These are phyloP conservation scores for Picea abies DNA, from an alignment of 83 land plant species.

Conservation along the genomic window DNA sequence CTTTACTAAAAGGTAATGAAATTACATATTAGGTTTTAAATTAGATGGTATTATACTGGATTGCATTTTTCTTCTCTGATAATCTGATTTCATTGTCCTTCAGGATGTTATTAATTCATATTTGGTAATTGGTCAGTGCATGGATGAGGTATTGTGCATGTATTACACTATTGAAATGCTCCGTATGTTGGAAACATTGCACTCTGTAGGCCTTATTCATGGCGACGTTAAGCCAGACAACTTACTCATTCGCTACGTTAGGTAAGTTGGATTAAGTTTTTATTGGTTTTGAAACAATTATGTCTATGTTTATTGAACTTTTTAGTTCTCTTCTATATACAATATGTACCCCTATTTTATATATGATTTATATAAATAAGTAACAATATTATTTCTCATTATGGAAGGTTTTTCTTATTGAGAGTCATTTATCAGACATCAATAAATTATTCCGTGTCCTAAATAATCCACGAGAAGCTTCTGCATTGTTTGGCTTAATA, in stretches of 20 bases:
- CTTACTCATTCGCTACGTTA: constrained; percentile 82
- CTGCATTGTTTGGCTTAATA: background rate
- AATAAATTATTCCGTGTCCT: background rate
- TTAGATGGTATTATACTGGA: background rate
- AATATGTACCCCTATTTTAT: background rate
- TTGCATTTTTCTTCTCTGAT: background rate
- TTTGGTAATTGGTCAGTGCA: constrained; percentile 52
- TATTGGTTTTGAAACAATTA: background rate
- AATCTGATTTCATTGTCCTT: background rate
- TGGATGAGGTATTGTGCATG: constrained; percentile 94
- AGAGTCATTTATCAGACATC: background rate
- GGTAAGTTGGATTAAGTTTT: constrained; percentile 34
- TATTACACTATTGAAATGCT: constrained; percentile 97
- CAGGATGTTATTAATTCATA: constrained; percentile 97
- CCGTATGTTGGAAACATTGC: constrained; percentile 84
- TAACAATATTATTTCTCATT: background rate
- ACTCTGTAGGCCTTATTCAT: constrained; percentile 82
- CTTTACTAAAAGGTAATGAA: background rate
- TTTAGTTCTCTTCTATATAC: background rate
- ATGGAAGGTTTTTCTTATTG: background rate
- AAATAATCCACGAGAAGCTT: background rate
- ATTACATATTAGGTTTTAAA: background rate
- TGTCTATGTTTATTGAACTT: background rate
- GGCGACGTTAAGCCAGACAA: constrained; percentile 99
- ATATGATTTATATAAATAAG: background rate